Evolutionary conservation across 768 basidiomycete genomes (phyloP).

Genomic region (Boletus patriciae): DNA sequence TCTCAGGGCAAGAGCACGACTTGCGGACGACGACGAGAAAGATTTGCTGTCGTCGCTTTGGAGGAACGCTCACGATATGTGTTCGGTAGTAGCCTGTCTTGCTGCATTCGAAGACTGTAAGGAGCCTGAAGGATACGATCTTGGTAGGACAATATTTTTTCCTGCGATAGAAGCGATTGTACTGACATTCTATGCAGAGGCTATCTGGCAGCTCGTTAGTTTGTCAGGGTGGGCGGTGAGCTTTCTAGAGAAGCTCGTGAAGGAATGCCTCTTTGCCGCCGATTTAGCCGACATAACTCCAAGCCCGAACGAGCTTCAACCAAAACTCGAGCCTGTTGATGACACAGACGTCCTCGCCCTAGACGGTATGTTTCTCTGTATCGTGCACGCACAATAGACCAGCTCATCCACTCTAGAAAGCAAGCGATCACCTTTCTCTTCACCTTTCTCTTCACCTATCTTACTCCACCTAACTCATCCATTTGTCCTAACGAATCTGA

Average conservation of each 20-base stretch:
- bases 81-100: conserved; percentile 59
- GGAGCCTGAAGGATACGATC: conserved; percentile 60
- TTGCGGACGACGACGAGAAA: conserved; percentile 37
- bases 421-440: conserved; percentile 12
- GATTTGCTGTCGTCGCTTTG: conserved; percentile 48
- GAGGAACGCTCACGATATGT: conserved; percentile 64
- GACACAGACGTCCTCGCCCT: conserved; percentile 23
- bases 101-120: conserved; percentile 66
- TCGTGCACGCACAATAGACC: conserved; percentile 43
- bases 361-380: conserved; percentile 24
- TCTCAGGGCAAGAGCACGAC: conserved; percentile 35
- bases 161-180: background rate
- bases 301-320: conserved; percentile 10
- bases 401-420: conserved; percentile 28
- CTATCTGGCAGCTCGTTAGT: conserved; percentile 70
- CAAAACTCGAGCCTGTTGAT: conserved; percentile 31
- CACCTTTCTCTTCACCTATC: conserved; percentile 37
- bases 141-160: conserved; percentile 44
- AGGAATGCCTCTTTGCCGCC: conserved; percentile 43
- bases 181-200: conserved; percentile 42
- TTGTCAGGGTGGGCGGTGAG: conserved; percentile 60
- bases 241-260: conserved; percentile 63
- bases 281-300: conserved; percentile 24
- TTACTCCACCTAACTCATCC: conserved; percentile 67
- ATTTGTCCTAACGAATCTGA: conserved; percentile 52